phyloP scores from a whole-genome alignment of 805 yeast genomes.

The Candida michaelii region DNA sequence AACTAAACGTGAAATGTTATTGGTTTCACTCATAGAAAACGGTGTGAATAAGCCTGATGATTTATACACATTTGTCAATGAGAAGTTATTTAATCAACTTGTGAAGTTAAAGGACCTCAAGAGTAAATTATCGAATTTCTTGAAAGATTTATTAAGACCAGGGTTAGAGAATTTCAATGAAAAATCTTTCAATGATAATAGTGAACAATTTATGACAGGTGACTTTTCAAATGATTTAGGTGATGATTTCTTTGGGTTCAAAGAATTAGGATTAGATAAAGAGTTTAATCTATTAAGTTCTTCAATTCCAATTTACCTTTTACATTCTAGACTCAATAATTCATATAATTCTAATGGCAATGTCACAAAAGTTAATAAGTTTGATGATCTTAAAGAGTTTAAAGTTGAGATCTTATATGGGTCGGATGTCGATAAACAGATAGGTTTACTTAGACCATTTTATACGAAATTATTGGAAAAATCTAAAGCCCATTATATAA shows the following conservation, averaged over 20 bases:
- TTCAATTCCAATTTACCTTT: conserved; percentile 83
- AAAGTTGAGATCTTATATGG: conserved; percentile 53
- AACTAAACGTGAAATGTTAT: conserved; percentile 45
- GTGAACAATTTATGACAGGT: conserved; percentile 93
- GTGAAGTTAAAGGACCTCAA: conserved; percentile 69
- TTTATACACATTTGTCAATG: conserved; percentile 69
- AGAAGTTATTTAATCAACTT: conserved; percentile 68
- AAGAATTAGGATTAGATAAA: conserved; percentile 87
- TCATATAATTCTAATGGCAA: conserved; percentile 47
- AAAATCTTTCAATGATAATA: conserved; percentile 78
- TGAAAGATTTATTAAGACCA: conserved; percentile 83
- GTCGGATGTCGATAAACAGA: conserved; percentile 50
- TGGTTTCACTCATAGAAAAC: conserved; percentile 72
- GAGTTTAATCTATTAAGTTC: conserved; percentile 84
- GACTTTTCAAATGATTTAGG: conserved; percentile 92
- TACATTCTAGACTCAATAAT: conserved; percentile 72
- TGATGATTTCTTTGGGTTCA: conserved; percentile 97
- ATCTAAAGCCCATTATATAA: conserved; percentile 43
- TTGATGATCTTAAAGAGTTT: conserved; percentile 63
- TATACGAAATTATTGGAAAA: conserved; percentile 39
- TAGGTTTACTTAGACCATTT: conserved; percentile 60
- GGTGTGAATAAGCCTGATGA: conserved; percentile 82
- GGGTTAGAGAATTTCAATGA: conserved; percentile 72
- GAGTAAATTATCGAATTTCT: conserved; percentile 61
- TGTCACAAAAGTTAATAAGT: conserved; percentile 51